These are phyloP conservation scores for Fusarium anguioides DNA, from an alignment of 2,329 filamentous ascomycete genomes.

Conservation along the genomic window DNA sequence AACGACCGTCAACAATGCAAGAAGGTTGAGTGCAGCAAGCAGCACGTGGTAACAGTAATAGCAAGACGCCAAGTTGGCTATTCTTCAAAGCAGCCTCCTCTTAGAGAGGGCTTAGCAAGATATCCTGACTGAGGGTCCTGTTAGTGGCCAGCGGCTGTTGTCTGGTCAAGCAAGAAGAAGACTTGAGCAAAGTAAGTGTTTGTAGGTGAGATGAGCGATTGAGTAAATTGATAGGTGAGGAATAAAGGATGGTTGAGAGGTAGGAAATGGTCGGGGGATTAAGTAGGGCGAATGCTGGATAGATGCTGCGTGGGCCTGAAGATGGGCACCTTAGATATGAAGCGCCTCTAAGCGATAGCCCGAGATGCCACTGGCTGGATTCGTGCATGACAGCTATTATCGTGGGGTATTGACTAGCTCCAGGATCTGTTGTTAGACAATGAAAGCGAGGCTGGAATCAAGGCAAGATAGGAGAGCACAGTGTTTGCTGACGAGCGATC, in stretches of 20 bases:
- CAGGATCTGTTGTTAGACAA: constrained; percentile 12
- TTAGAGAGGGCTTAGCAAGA: constrained; percentile 39
- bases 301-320: constrained; percentile 28
- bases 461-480: constrained; percentile 27
- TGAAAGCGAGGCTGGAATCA: constrained; percentile 19
- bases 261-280: constrained; percentile 29
- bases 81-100: constrained; percentile 42
- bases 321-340: constrained; percentile 36
- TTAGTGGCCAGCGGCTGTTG: constrained; percentile 39
- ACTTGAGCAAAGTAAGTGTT: constrained; percentile 20
- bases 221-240: constrained; percentile 8
- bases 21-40: constrained; percentile 27
- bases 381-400: constrained; percentile 22
- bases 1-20: constrained; percentile 19
- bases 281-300: constrained; percentile 27
- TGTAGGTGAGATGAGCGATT: constrained; percentile 3
- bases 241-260: constrained; percentile 11
- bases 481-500: constrained; percentile 31
- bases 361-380: constrained; percentile 20
- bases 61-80: constrained; percentile 42
- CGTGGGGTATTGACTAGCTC: constrained; percentile 32
- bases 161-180: constrained; percentile 18
- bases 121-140: constrained; percentile 38
- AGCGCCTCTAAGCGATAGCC: constrained; percentile 2
- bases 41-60: constrained; percentile 38